Evolutionary conservation across 305 asterid genomes (phyloP), one percentile per base, ranked within the genome.

Genomic region (Fraxinus sp.): DNA sequence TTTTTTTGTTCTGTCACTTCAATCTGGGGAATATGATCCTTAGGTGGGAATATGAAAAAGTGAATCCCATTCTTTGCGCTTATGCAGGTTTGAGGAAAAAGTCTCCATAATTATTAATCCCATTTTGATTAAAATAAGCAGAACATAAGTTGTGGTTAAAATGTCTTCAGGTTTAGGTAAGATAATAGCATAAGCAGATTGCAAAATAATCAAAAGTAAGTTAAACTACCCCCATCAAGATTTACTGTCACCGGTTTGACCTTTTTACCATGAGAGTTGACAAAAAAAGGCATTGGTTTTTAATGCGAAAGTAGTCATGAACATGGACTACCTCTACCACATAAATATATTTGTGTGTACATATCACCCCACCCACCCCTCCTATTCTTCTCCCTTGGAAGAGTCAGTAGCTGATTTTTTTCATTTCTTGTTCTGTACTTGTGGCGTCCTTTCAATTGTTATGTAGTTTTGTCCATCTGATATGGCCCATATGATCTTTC

Each of bases 401-500:
- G 83, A 55, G 49, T 39, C 74, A 36, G 66, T 16, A 16, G 43
- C 83, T 82, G 70, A 78, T 35, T 49, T 68, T 84, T 43, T 70
- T 24, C 14, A 57, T 80, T 81, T 66, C 71, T 30, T 71, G 57
- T 46, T 43, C 41, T 79, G 87, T 81, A 85, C 86, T 78, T 71
- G 2, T 7, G 37, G 7, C 85, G 85, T 87, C 87, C 84, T 81
- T 84, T 73, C 43, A 77, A 43, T 20, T 82, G 79, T 82, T 57
- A 22, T 39, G 26, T 8, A 73, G 72, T 79, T 77, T 10, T 81
- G 81, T 83, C 80, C 70, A 66, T 85, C 81, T 86, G 79, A 80
- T 82, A 57, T 90, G 87, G 86, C 88, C 91, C 91, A 89, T 86
- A 78, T 72, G 85, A 85, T 8, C 22, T 28, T 73, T 49, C 82